These are phyloP conservation scores for Hericium alpestre DNA, from an alignment of 768 basidiomycete species.

Conservation along the genomic window DNA sequence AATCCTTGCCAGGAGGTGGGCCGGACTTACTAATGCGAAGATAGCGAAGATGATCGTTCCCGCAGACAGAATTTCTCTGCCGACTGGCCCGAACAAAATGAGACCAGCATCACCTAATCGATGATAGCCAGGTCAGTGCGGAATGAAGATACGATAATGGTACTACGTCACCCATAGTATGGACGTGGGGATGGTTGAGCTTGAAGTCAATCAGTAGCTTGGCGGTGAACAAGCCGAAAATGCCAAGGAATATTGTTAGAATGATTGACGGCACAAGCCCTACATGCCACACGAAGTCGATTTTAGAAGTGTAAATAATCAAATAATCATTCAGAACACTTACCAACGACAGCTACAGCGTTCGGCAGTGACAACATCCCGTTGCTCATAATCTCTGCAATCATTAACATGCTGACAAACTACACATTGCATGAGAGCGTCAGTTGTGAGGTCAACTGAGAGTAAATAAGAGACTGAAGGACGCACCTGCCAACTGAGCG, in stretches of 20 bases:
- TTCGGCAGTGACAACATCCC: constrained; percentile 45
- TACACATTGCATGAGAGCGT: constrained; percentile 9
- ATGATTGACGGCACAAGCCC: constrained; percentile 43
- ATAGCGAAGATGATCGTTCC: constrained; percentile 46
- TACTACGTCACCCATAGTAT: constrained; percentile 35
- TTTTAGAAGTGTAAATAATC: neutral
- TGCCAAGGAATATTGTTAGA: constrained; percentile 40
- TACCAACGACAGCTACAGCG: constrained; percentile 41
- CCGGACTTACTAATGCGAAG: constrained; percentile 17
- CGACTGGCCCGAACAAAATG: constrained; percentile 36
- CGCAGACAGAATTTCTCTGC: constrained; percentile 32
- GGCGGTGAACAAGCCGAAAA: constrained; percentile 40
- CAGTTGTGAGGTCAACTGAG: neutral
- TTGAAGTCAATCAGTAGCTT: constrained; percentile 49
- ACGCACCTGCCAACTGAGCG: constrained; percentile 39
- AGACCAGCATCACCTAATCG: constrained; percentile 40
- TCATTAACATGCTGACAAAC: constrained; percentile 43
- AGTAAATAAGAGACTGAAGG: neutral
- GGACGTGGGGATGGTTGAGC: constrained; percentile 42
- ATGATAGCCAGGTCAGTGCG: neutral
- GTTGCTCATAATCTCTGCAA: constrained; percentile 47
- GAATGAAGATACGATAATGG: neutral
- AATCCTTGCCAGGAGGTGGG: neutral
- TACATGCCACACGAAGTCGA: constrained; percentile 8
- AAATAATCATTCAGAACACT: constrained; percentile 2